Evolutionary conservation across 176 grass and related monocot species (phyloP).

Genomic region (Zea mays): Zm-B73-REFERENCE-NAM-5.0 NC_050099.1:164879501-164880000

Average conservation of each 20-base stretch:
- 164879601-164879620: constrained; percentile 70
- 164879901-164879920: constrained; percentile 66
- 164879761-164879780: constrained; percentile 80
- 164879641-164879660: constrained; percentile 63
- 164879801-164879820: constrained; percentile 86
- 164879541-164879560: constrained; percentile 65
- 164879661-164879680: constrained; percentile 81
- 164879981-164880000: constrained; percentile 80
- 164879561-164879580: constrained; percentile 75
- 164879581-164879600: constrained; percentile 67
- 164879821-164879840: constrained; percentile 78
- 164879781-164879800: constrained; percentile 82
- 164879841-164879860: constrained; percentile 65
- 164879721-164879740: constrained; percentile 78
- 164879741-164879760: constrained; percentile 65
- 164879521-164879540: constrained; percentile 73
- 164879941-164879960: constrained; percentile 70
- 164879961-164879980: constrained; percentile 74
- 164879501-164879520: constrained; percentile 75
- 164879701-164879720: constrained; percentile 75
- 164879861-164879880: constrained; percentile 75
- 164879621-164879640: constrained; percentile 68
- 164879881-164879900: constrained; percentile 56
- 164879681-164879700: constrained; percentile 68
- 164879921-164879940: constrained; percentile 94